phyloP scores from a whole-genome alignment of 78 protist species.

The Dictyostelium discoideum region DNA sequence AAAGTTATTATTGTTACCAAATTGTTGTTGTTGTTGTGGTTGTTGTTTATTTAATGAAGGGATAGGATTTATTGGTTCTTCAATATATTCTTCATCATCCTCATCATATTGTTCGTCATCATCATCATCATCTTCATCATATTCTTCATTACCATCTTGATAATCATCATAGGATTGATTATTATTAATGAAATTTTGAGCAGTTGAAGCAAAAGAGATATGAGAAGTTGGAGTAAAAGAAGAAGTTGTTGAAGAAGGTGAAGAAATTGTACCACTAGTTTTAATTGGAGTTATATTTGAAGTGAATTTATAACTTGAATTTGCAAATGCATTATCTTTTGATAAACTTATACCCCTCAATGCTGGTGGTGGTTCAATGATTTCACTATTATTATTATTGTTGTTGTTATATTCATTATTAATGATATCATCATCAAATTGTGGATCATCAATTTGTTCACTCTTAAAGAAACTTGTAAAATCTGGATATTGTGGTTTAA shows the following conservation, averaged over 20 bases:
- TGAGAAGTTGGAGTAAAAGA: neutral
- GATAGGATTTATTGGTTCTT: neutral
- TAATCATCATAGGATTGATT: conserved; percentile 1
- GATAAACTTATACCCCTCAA: conserved; percentile 3
- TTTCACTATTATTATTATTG: neutral
- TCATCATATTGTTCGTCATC: conserved; percentile 11
- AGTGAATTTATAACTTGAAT: conserved; percentile 16
- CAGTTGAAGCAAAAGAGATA: neutral
- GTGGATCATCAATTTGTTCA: neutral
- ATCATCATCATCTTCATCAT: conserved; percentile 13
- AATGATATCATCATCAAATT: neutral
- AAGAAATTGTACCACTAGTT: neutral
- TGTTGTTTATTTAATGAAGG: neutral
- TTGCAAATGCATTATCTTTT: conserved; percentile 6
- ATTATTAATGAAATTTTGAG: neutral
- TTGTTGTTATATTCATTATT: neutral
- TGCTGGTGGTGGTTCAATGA: conserved; percentile 5
- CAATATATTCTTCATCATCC: conserved; percentile 2
- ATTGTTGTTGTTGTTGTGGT: neutral
- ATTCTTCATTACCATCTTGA: neutral
- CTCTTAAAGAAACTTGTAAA: conserved; percentile 10
- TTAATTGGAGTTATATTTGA: conserved; percentile 29
- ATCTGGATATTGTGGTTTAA: conserved; percentile 35
- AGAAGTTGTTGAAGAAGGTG: neutral
- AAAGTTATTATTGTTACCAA: neutral